Evolutionary conservation across 768 basidiomycete species (phyloP).

Genomic region (Pluteus cervinus): DNA sequence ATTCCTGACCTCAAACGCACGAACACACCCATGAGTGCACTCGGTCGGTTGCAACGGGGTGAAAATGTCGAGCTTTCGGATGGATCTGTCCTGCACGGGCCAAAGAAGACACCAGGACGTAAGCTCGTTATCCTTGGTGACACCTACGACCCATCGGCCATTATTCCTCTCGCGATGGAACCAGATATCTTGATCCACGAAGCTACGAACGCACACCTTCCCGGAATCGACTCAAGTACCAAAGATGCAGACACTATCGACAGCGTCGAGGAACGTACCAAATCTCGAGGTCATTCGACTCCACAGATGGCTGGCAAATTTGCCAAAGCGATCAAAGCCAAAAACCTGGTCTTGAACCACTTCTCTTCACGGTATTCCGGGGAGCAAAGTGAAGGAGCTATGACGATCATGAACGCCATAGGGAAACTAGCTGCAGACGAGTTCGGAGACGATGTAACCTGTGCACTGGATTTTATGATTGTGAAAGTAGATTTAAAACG

Average conservation of each 20-base stretch:
- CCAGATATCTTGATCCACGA: slow-evolving; percentile 82
- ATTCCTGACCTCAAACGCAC: slow-evolving; percentile 65
- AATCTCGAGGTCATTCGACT: slow-evolving; percentile 82
- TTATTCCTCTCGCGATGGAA: slow-evolving; percentile 51
- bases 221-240: slow-evolving; percentile 51
- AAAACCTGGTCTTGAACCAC: slow-evolving; percentile 71
- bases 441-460: slow-evolving; percentile 54
- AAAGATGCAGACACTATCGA: slow-evolving; percentile 58
- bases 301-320: slow-evolving; percentile 87
- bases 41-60: slow-evolving; percentile 63
- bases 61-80: slow-evolving; percentile 59
- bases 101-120: slow-evolving; percentile 57
- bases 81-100: slow-evolving; percentile 67
- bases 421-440: slow-evolving; percentile 44
- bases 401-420: slow-evolving; percentile 59
- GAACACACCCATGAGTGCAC: slow-evolving; percentile 59
- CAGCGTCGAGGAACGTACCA: slow-evolving; percentile 55
- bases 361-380: slow-evolving; percentile 80
- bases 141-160: slow-evolving; percentile 73
- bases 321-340: slow-evolving; percentile 58
- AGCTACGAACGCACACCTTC: slow-evolving; percentile 83
- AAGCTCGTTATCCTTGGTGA: slow-evolving; percentile 83
- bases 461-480: slow-evolving; percentile 74
- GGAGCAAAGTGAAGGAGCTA: slow-evolving; percentile 46
- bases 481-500: slow-evolving; percentile 44